Evolutionary conservation across 371 early-diverging fungal species (phyloP), one percentile per base, ranked within the genome.

Genomic region (Mortierella sp.): DNA sequence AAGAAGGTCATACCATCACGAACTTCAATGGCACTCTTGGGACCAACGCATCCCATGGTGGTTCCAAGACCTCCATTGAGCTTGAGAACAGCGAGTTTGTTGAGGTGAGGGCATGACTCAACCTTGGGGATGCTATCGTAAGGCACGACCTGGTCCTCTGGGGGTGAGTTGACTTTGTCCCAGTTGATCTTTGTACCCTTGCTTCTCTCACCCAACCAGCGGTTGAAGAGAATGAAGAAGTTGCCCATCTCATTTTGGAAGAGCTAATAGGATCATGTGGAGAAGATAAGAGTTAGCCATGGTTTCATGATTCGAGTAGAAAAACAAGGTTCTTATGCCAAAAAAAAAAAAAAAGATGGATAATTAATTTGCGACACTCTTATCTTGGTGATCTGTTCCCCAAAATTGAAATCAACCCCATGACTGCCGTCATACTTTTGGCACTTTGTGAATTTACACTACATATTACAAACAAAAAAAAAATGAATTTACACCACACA

Each of bases 1-100:
- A 99, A 91, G 85, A 99, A 99, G 68, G 99, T 98, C 94, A 97
- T 94, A 34, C 96, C 95, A 79, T 98, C 98, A 78, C 97, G 93
- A 32, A 99, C 99, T 87, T 99, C 97, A 82, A 99, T 99, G 47
- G 97, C 99, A 83, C 93, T 93, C 87, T 99, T 99, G 66, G 99
- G 99, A n/a, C 99, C 99, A 66, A 97, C 96, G 81, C 98, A 98
- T 35, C 99, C 99, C 99, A 99, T 99, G 56, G 99, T 97, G 31
- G 99, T 99, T 67, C 99, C 99, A 40, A 99, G 92, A 69, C 99
- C 99, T 83, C 99, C 99, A 81, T 99, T 99, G 60, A 99, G 90
- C 88, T 99, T 99, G 57, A 99, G 88, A 8, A 99, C 99, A 56
- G 99, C 99, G 13, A 99, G 90, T 84, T 99, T 99, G 71, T 86